These are phyloP conservation scores for Rutstroemia sydowiana DNA, from an alignment of 2,329 filamentous ascomycete genomes.

Conservation along the genomic window DNA sequence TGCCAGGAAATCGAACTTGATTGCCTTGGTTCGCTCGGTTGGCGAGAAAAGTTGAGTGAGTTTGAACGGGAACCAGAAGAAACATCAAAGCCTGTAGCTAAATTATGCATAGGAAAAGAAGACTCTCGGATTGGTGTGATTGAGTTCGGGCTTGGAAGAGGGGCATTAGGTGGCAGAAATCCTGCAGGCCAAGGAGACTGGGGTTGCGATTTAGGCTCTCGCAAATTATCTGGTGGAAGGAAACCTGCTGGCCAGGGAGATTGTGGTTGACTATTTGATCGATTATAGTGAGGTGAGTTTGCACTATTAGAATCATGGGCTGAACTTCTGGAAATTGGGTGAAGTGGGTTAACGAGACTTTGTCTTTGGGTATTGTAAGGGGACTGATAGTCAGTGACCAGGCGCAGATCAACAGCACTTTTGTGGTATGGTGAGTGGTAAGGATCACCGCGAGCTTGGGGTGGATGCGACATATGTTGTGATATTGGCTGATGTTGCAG, in stretches of 20 bases:
- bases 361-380: not conserved
- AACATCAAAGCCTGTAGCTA: not conserved
- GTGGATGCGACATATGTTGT: too few species aligned
- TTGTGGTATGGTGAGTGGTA: too few species aligned
- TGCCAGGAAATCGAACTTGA: too few species aligned
- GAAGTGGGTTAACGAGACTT: not conserved
- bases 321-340: not conserved
- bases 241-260: conserved; percentile 7
- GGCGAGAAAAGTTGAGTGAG: too few species aligned
- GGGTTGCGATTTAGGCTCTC: not conserved
- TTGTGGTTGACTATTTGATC: not conserved
- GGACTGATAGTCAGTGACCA: not conserved
- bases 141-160: not conserved
- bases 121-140: not conserved
- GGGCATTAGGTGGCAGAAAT: not conserved
- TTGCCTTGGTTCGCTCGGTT: too few species aligned
- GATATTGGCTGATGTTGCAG: too few species aligned
- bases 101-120: not conserved
- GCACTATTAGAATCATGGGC: not conserved
- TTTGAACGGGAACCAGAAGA: not conserved
- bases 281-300: not conserved
- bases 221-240: not conserved
- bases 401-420: too few species aligned
- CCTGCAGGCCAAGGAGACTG: conserved; percentile 5
- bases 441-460: too few species aligned